phyloP scores from a whole-genome alignment of 2,329 filamentous ascomycete species.

The Aspergillus udagawae region DNA sequence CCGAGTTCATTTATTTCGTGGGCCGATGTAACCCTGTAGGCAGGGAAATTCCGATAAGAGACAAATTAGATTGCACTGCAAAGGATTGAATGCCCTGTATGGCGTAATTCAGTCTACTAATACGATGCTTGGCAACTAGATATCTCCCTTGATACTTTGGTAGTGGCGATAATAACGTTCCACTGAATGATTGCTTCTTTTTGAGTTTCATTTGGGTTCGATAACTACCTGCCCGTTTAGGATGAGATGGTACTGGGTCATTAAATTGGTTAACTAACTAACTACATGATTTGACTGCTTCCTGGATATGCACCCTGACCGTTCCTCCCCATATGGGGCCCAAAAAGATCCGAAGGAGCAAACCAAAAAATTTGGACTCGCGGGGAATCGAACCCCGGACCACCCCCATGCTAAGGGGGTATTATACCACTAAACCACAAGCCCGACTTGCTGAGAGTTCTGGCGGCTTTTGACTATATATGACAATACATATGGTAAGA shows the following conservation, averaged over 20 bases:
- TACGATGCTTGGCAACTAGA: not conserved
- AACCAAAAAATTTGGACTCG: slow-evolving; percentile 35
- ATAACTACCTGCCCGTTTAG: not conserved
- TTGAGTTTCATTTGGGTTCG: too few relatives aligned
- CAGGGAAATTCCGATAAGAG: not conserved
- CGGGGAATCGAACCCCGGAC: slow-evolving; percentile 48
- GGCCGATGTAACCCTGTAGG: not conserved
- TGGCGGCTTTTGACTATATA: too few relatives aligned
- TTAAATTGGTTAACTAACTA: not conserved
- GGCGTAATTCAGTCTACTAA: not conserved
- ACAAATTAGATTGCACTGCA: not conserved
- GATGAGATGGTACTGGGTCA: not conserved
- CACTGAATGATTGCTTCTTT: too few relatives aligned
- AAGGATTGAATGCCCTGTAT: not conserved
- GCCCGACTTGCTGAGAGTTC: slow-evolving; percentile 16
- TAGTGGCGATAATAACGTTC: not conserved
- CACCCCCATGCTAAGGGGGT: slow-evolving; percentile 46
- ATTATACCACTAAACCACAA: slow-evolving; percentile 47
- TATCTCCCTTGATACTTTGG: not conserved
- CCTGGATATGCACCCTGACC: too few relatives aligned
- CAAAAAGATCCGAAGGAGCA: not conserved
- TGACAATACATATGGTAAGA: too few relatives aligned
- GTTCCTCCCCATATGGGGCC: not conserved
- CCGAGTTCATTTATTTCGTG: not conserved
- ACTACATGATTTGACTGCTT: not conserved